Evolutionary conservation across 169 alveolate species (phyloP).

Genomic region (Plasmodium inui): DNA sequence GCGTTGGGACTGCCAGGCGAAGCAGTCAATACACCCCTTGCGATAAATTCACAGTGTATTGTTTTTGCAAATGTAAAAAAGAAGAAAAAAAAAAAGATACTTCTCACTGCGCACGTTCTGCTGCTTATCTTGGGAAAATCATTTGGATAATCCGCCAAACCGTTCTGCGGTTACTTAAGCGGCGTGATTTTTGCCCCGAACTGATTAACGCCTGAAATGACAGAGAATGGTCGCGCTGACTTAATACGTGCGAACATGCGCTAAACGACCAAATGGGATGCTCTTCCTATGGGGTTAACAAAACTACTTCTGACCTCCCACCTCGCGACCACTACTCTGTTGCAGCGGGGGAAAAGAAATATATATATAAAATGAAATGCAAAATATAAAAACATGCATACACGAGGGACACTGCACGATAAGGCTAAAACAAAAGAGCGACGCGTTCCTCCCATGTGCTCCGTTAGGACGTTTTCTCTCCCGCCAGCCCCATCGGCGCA

Average conservation of each 20-base stretch:
- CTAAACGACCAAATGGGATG: not conserved
- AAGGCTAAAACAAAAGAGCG: not conserved
- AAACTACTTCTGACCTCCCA: not conserved
- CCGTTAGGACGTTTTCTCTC: not conserved
- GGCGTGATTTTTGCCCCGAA: not conserved
- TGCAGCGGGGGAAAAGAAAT: not conserved
- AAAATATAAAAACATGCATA: no score
- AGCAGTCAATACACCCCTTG: not conserved
- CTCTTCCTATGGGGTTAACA: not conserved
- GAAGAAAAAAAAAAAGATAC: not conserved
- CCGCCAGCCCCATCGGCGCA: not conserved
- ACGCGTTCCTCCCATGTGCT: not conserved
- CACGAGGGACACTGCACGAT: not conserved
- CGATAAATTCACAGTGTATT: not conserved
- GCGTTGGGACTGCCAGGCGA: not conserved
- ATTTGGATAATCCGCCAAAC: not conserved
- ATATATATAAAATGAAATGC: not conserved
- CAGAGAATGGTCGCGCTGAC: not conserved
- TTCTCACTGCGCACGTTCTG: not conserved
- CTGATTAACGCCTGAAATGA: not conserved
- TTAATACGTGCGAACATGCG: not conserved
- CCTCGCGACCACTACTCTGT: not conserved
- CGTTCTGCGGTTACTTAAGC: not conserved
- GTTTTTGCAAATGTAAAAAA: not conserved
- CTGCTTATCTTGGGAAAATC: not conserved